These are phyloP conservation scores for Myxozyma monticola DNA, from an alignment of 805 yeast species.

Conservation along the genomic window DNA sequence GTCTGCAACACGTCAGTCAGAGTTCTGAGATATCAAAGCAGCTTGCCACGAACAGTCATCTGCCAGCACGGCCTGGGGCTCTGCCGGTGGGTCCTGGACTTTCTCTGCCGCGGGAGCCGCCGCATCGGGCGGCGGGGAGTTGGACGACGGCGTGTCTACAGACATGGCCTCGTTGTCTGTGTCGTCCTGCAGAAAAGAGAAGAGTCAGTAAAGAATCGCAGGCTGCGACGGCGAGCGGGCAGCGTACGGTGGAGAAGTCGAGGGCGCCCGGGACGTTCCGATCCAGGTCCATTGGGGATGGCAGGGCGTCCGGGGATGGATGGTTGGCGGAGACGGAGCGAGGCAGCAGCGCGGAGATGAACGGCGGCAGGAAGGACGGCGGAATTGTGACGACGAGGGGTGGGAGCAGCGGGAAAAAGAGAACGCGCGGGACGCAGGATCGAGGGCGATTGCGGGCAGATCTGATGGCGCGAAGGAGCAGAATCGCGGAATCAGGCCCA, in stretches of 20 bases:
- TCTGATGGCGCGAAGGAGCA: too few relatives aligned
- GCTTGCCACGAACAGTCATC: neutral
- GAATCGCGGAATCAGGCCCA: too few relatives aligned
- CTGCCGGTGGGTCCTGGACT: too few relatives aligned
- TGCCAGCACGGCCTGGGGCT: neutral
- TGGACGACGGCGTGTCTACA: conserved; percentile 20
- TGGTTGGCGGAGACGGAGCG: conserved; percentile 13
- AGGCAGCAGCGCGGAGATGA: too few relatives aligned
- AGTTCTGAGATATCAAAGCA: neutral
- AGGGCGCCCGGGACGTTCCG: conserved; percentile 6
- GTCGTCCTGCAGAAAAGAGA: conserved; percentile 10
- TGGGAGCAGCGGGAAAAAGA: too few relatives aligned
- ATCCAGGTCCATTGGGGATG: conserved; percentile 21
- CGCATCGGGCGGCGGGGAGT: conserved; percentile 1
- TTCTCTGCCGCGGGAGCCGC: too few relatives aligned
- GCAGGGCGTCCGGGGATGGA: conserved; percentile 8
- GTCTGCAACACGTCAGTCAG: conserved; percentile 11
- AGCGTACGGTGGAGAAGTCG: conserved; percentile 15
- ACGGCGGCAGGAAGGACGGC: conserved; percentile 17
- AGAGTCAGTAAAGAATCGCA: neutral
- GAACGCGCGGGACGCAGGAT: too few relatives aligned
- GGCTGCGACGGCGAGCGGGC: neutral
- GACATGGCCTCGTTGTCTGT: conserved; percentile 25
- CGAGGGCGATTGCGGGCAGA: too few relatives aligned
- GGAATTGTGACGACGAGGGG: conserved; percentile 15